A percentile compares a stretch with the other conserved stretches of the same genome.
These are phyloP conservation scores for Flaveria sonorensis DNA, from an alignment of 129 eudicot genomes.

Conservation along the genomic window DNA sequence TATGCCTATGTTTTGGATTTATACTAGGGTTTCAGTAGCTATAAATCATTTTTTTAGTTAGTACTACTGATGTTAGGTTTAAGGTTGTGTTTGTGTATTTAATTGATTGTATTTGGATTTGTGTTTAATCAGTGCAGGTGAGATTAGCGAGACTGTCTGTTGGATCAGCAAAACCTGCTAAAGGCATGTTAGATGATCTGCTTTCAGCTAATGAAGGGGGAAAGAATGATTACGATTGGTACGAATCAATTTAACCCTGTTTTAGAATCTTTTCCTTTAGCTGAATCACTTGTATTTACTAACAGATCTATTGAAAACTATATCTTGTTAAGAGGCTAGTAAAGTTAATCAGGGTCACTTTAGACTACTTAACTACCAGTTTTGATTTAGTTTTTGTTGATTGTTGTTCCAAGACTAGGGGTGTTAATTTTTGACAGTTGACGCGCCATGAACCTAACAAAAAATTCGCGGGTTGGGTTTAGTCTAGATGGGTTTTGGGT, in stretches of 20 bases:
- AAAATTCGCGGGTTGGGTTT: background rate
- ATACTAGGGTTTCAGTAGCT: background rate
- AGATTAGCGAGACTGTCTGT: slow-evolving; percentile 71
- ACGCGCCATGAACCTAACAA: background rate
- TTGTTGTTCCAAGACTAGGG: slow-evolving; percentile 5
- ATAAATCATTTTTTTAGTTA: background rate
- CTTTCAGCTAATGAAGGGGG: slow-evolving; percentile 68
- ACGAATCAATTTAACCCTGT: slow-evolving; percentile 1
- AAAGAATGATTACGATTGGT: slow-evolving; percentile 91
- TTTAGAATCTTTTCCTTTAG: slow-evolving; percentile 16
- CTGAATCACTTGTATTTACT: slow-evolving; percentile 1
- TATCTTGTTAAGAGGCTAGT: background rate
- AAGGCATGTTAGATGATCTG: slow-evolving; percentile 69
- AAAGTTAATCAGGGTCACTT: background rate
- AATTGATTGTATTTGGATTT: background rate
- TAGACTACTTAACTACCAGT: slow-evolving; percentile 16
- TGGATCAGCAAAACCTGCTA: slow-evolving; percentile 63
- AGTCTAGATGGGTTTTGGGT: background rate
- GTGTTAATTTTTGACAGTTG: background rate
- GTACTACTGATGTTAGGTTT: background rate
- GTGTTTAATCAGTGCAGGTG: slow-evolving; percentile 41
- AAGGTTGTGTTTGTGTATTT: background rate
- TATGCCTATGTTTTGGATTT: slow-evolving; percentile 25
- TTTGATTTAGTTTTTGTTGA: background rate
- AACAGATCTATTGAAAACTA: slow-evolving; percentile 3